A percentile compares a stretch with the other conserved stretches of the same genome.
These are phyloP conservation scores for Mycotypha africana DNA, from an alignment of 371 early-diverging fungal genomes.

Conservation along the genomic window DNA sequence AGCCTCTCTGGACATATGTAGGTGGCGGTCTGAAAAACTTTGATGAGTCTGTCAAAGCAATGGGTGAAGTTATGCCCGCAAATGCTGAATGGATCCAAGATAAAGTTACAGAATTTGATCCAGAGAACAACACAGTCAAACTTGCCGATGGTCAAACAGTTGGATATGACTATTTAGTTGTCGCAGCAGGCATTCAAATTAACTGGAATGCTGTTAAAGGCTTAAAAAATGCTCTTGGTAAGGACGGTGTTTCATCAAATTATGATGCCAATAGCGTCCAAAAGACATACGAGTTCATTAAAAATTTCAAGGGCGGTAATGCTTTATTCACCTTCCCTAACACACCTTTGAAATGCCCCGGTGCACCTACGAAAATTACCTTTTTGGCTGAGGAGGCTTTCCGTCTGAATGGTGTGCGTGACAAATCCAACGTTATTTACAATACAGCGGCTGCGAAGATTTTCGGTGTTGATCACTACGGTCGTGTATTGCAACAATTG, in stretches of 20 bases:
- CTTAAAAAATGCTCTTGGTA: constrained; percentile 69
- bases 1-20: constrained; percentile 88
- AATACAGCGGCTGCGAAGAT: constrained; percentile 79
- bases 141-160: constrained; percentile 64
- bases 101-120: constrained; percentile 62
- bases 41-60: constrained; percentile 62
- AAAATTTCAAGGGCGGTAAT: constrained; percentile 74
- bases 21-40: constrained; percentile 84
- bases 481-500: constrained; percentile 59
- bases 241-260: constrained; percentile 80
- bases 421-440: constrained; percentile 67
- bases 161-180: constrained; percentile 83
- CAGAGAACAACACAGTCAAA: constrained; percentile 62
- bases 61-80: constrained; percentile 62
- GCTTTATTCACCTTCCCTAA: constrained; percentile 89
- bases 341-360: constrained; percentile 88
- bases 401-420: constrained; percentile 64
- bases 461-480: constrained; percentile 87
- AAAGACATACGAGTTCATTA: constrained; percentile 70
- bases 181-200: constrained; percentile 81
- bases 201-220: constrained; percentile 80
- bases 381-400: constrained; percentile 85
- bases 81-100: constrained; percentile 76
- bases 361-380: constrained; percentile 89
- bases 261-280: constrained; percentile 73